Percentiles rank a stretch among this genome's conserved stretches.
Conservation (phyloP, 495 filamentous ascomycete genomes). For the Trichoderma orchidacearum region DNA sequence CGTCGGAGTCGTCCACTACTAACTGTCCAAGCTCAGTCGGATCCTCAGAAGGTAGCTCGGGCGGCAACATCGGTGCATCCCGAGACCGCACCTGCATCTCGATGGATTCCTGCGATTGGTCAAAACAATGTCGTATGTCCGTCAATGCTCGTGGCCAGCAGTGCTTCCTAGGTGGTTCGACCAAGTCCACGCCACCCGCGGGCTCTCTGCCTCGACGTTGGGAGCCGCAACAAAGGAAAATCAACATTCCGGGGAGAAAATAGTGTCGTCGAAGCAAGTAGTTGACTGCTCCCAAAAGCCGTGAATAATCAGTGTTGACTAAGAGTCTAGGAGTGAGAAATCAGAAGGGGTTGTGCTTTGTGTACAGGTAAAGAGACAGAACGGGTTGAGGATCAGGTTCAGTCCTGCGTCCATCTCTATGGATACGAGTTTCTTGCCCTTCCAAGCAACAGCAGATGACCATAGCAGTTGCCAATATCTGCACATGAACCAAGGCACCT, state of each 20-base stretch:
- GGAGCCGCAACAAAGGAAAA: background rate
- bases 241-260: background rate
- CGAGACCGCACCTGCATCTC: background rate
- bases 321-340: background rate
- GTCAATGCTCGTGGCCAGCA: background rate
- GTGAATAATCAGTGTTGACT: background rate
- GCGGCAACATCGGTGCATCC: background rate
- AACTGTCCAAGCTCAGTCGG: slow-evolving; percentile 14
- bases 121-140: background rate
- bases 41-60: background rate
- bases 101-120: background rate
- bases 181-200: background rate
- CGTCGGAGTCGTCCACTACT: slow-evolving; percentile 28
- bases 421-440: no score
- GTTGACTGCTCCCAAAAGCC: background rate
- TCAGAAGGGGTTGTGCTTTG: background rate
- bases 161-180: background rate
- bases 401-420: no score
- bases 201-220: background rate
- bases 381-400: background rate
- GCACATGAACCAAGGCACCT: background rate
- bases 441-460: no score
- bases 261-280: background rate
- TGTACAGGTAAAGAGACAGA: background rate
- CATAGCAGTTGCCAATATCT: background rate